A percentile compares a stretch with the other conserved stretches of the same genome.
Evolutionary conservation across 129 eudicot genomes (phyloP).

Genomic region (Flaveria linearis): DNA sequence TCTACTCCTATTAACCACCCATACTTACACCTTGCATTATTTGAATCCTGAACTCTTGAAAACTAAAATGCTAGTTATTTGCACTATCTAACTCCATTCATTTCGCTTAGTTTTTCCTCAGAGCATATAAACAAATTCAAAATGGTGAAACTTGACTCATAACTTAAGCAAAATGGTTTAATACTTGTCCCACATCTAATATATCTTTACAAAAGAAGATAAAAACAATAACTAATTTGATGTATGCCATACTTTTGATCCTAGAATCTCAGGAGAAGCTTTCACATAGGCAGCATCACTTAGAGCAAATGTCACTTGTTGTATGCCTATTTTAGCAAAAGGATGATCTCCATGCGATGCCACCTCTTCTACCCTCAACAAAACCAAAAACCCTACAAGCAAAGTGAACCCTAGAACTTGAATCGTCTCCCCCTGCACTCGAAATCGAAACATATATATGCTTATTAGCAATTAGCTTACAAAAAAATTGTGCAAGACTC

Average conservation of each 20-base stretch:
- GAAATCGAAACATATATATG: neutral
- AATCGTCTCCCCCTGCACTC: constrained; percentile 38
- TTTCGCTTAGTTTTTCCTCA: neutral
- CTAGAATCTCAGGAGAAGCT: constrained; percentile 77
- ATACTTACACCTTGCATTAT: no score
- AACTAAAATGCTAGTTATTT: no score
- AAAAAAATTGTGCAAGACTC: no score
- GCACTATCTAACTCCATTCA: neutral
- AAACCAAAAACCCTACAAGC: constrained; percentile 45
- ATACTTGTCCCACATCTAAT: no score
- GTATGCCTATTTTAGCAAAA: constrained; percentile 65
- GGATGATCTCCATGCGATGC: constrained; percentile 65
- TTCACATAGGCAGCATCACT: constrained; percentile 55
- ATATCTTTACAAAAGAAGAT: neutral
- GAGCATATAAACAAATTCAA: neutral
- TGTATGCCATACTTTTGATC: constrained; percentile 51
- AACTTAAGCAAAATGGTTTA: no score
- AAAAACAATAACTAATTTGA: neutral
- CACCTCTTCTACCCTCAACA: constrained; percentile 46
- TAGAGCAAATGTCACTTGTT: constrained; percentile 58
- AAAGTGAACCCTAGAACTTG: constrained; percentile 41
- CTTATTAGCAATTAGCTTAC: constrained; percentile 4
- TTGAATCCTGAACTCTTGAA: no score
- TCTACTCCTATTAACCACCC: no score
- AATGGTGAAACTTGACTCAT: no score